Evolutionary conservation across 352 stramenopile species (phyloP), one percentile per base, ranked within the genome.

Genomic region (Pythium coloratum): DNA sequence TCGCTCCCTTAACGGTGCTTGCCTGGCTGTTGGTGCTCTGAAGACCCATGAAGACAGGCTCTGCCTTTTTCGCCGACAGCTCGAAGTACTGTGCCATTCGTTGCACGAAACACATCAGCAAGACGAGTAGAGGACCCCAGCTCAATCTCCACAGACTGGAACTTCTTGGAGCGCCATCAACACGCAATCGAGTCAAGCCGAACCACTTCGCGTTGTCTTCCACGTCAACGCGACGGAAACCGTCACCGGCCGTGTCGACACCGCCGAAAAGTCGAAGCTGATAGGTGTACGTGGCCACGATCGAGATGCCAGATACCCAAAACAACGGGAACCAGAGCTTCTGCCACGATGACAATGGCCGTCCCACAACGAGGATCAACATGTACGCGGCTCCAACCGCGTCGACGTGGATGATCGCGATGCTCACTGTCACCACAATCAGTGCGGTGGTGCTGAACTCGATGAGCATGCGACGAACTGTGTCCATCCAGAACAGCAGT

Each of bases 261-360:
- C 49, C 47, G 16, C 50, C 64, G 28, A 75, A 75, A 8, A 66
- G 33, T 10, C 59, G 58, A 6, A 75, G 47, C 59, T 94, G 86
- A 62, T 89, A 91, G 24, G 81, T 13, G 51, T 91, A 94, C 32
- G 83, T 88, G 28, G 88, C 50, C 5, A 84, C 62, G 32, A 89
- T 74, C 13, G 81, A 75, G 6, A 88, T 69, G 14, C 76, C 73
- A 46, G 84, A 88, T 2, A 94, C 73, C 84, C 86, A 94, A 53
- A 92, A 94, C 13, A 94, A 64, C 20, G 86, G 86, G 42, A 89
- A 86, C 86, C 86, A 94, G 10, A 94, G 59, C 44, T 78, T 80
- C 55, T 84, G 82, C 86, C 86, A 94, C 14, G 80, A 77, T 26
- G 60, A 68, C 28, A 94, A 55, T 10, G 81, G 77, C 30, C 86